These are phyloP conservation scores for Malassezia dermatis DNA, from an alignment of 1,284 basidiomycete genomes.

Conservation along the genomic window DNA sequence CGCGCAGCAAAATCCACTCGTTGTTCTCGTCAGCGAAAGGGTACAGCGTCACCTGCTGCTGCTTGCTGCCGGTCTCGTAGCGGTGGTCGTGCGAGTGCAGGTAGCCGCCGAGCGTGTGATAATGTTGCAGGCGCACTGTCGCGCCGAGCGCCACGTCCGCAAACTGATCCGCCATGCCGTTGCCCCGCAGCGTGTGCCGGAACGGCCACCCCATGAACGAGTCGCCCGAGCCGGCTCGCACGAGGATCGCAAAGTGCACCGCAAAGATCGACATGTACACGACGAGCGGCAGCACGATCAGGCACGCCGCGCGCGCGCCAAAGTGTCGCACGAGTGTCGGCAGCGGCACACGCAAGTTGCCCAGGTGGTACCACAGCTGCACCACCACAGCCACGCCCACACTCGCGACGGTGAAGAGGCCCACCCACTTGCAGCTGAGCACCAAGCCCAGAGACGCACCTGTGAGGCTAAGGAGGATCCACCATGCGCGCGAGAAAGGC, in stretches of 20 bases:
- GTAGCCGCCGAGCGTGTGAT: conserved; percentile 95
- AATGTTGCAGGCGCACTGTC: conserved; percentile 68
- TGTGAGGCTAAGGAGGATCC: conserved; percentile 79
- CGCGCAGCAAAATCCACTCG: conserved; percentile 66
- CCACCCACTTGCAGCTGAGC: conserved; percentile 93
- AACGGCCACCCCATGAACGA: conserved; percentile 99
- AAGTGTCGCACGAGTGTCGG: conserved; percentile 72
- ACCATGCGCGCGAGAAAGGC: conserved; percentile 76
- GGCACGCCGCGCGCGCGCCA: conserved; percentile 71
- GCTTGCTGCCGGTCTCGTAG: conserved; percentile 63
- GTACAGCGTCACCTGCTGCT: conserved; percentile 96
- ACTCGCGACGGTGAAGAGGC: conserved; percentile 94
- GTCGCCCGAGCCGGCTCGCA: conserved; percentile 85
- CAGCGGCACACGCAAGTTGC: conserved; percentile 71
- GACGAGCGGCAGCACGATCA: conserved; percentile 69
- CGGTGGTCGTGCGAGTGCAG: conserved; percentile 84
- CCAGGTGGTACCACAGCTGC: conserved; percentile 83
- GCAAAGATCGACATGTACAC: conserved; percentile 95
- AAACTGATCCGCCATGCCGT: conserved; percentile 81
- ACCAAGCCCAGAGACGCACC: conserved; percentile 84
- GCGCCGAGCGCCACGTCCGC: conserved; percentile 79
- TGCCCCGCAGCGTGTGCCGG: conserved; percentile 86
- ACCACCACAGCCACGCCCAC: conserved; percentile 72
- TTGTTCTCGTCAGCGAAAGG: conserved; percentile 91
- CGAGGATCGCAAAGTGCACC: conserved; percentile 81